A percentile compares a stretch with the other conserved stretches of the same genome.
Evolutionary conservation across 805 yeast genomes (phyloP).

Genomic region (Nadsonia fulvescens): DNA sequence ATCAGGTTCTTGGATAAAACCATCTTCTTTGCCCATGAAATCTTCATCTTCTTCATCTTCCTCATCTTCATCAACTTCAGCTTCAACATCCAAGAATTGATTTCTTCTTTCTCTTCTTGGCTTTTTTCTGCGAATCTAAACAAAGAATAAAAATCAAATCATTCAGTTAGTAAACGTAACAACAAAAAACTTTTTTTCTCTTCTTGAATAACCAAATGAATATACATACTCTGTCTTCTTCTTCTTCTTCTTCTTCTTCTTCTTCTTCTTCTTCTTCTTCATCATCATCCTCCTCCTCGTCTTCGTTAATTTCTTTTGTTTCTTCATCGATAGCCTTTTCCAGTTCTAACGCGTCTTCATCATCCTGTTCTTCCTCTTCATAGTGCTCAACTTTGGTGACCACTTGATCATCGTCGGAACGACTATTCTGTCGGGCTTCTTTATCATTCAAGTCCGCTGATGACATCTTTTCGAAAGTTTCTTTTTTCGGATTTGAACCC

Average conservation of each 20-base stretch:
- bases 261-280: slow-evolving; percentile 70
- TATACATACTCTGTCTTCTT: slow-evolving; percentile 86
- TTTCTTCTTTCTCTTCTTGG: slow-evolving; percentile 36
- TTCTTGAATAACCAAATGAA: too few relatives aligned
- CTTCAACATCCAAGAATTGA: slow-evolving; percentile 94
- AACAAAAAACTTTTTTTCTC: slow-evolving; percentile 32
- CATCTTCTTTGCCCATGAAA: slow-evolving; percentile 63
- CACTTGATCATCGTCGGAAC: too few relatives aligned
- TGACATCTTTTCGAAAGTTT: too few relatives aligned
- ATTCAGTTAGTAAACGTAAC: too few relatives aligned
- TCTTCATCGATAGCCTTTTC: slow-evolving; percentile 37
- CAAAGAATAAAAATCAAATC: slow-evolving; percentile 1
- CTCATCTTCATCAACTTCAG: slow-evolving; percentile 95
- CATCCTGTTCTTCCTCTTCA: slow-evolving; percentile 40
- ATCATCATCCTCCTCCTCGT: slow-evolving; percentile 79
- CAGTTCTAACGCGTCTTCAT: slow-evolving; percentile 34
- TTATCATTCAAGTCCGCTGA: too few relatives aligned
- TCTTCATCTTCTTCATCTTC: slow-evolving; percentile 90
- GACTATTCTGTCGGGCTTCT: too few relatives aligned
- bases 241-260: slow-evolving; percentile 78
- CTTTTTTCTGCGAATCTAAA: slow-evolving; percentile 15
- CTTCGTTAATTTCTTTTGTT: slow-evolving; percentile 62
- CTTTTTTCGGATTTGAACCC: too few relatives aligned
- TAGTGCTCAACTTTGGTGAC: too few relatives aligned
- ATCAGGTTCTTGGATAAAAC: slow-evolving; percentile 30